Evolutionary conservation across 2,329 filamentous ascomycete species (phyloP), one percentile per base, ranked within the genome.

Genomic region (Penicillium brevicompactum): DNA sequence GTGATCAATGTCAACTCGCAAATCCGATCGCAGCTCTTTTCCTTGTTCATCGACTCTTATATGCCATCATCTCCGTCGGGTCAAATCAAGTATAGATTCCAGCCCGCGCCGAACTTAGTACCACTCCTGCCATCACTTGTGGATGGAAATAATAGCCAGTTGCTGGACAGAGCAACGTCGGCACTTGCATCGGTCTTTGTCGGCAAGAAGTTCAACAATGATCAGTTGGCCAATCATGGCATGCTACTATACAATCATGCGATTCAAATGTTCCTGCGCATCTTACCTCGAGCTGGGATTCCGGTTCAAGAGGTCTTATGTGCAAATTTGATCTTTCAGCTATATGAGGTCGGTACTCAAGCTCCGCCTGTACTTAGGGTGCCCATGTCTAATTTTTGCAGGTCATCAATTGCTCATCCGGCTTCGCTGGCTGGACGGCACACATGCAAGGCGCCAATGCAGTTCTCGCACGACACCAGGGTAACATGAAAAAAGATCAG

Each of bases 361-460:
- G 13, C 5, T 37, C 34, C 4, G 6, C 5, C 13, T 14, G n/a
- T 14, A 14, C 5, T 18, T 18, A 18, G 13, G 3, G 3, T 14
- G 34, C 34, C 13, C 11, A 6, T 37, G 5, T 34, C 51, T 61
- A 14, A 61, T 21, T 5, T 16, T 10, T 11, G 1, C 30, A 61
- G 58, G 10, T 61, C 4, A 56, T 61, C 11, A 56, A 59, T 27
- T 59, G 45, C n/a, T 55, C 58, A 8, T 55, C 56, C 11, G 58
- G 56, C 16, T 61, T 61, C 22, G 37, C 48, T 8, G 58, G 51
- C 9, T 61, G 56, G 58, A 61, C 53, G 49, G 56, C 58, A 46
- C 58, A 61, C 30, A 53, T 61, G 58, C 50, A 61, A 45, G 56
- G 58, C 9, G 58, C 59, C 37, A 61, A 61, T 56, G 57, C 50